These are phyloP conservation scores for Aspergillus novofumigatus DNA, from an alignment of 2,329 filamentous ascomycete genomes.

Conservation along the genomic window DNA sequence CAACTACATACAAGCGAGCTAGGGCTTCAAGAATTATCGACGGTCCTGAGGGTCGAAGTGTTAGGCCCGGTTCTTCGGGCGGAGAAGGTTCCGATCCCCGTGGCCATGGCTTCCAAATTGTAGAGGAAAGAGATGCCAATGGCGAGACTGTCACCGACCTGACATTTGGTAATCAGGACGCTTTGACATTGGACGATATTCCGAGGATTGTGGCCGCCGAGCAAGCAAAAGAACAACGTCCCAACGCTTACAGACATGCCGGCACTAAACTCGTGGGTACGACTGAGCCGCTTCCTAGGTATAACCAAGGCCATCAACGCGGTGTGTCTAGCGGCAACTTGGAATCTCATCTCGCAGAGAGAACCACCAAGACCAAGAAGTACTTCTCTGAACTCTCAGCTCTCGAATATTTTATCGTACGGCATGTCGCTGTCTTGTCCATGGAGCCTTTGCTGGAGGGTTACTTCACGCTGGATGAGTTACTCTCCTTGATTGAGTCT, in stretches of 20 bases:
- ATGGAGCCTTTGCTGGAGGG: slow-evolving; percentile 90
- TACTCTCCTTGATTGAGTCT: slow-evolving; percentile 87
- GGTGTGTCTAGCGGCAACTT: slow-evolving; percentile 56
- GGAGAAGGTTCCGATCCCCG: slow-evolving; percentile 51
- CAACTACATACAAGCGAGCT: slow-evolving; percentile 85
- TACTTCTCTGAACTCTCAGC: slow-evolving; percentile 97
- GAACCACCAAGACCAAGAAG: slow-evolving; percentile 61
- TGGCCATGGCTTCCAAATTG: slow-evolving; percentile 66
- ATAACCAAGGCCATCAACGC: slow-evolving; percentile 66
- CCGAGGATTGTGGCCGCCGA: slow-evolving; percentile 93
- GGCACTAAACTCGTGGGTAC: slow-evolving; percentile 63
- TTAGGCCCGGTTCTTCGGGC: slow-evolving; percentile 68
- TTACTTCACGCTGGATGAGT: slow-evolving; percentile 89
- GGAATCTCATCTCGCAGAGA: slow-evolving; percentile 46
- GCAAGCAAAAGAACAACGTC: slow-evolving; percentile 85
- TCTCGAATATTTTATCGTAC: slow-evolving; percentile 94
- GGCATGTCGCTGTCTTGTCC: slow-evolving; percentile 87
- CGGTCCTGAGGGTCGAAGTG: slow-evolving; percentile 66
- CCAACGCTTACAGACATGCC: slow-evolving; percentile 72
- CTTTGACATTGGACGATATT: slow-evolving; percentile 91
- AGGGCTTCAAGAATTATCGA: slow-evolving; percentile 90
- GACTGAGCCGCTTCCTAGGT: slow-evolving; percentile 58
- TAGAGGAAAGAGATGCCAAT: slow-evolving; percentile 70
- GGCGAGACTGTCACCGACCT: slow-evolving; percentile 69
- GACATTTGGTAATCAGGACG: slow-evolving; percentile 86